phyloP scores from a whole-genome alignment of 345 rosid species.

The Salix suchowensis region DNA sequence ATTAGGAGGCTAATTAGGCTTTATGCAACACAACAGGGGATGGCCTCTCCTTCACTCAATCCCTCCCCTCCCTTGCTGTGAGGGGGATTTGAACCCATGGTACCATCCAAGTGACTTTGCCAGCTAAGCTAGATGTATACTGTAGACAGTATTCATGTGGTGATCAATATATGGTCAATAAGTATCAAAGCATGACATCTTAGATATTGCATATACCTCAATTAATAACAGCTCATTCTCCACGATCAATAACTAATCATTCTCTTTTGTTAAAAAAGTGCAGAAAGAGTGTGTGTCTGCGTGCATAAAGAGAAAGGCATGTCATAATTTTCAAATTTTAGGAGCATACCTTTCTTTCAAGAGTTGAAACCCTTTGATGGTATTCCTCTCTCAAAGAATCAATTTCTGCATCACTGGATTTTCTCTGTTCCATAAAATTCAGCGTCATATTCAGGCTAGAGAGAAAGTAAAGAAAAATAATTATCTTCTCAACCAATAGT shows the following conservation, averaged over 20 bases:
- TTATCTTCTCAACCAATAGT: not conserved
- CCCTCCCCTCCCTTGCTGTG: not conserved
- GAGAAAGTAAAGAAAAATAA: not conserved
- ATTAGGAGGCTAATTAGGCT: not conserved
- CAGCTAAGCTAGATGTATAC: not conserved
- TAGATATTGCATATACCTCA: not conserved
- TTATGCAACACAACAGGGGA: not conserved
- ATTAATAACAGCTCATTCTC: not conserved
- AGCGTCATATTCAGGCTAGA: not conserved
- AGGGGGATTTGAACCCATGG: not conserved
- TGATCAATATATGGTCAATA: not conserved
- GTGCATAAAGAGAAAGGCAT: not conserved
- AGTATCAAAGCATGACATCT: not conserved
- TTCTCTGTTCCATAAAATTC: constrained; percentile 56
- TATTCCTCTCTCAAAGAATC: constrained; percentile 96
- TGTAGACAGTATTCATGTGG: not conserved
- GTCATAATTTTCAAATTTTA: not conserved
- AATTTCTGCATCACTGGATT: constrained; percentile 83
- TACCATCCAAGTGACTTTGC: not conserved
- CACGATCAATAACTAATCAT: not conserved
- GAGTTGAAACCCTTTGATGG: constrained; percentile 91
- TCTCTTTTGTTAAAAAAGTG: not conserved
- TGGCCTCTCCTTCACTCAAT: not conserved
- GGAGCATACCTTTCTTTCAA: constrained; percentile 81
- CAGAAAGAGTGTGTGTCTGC: not conserved